phyloP scores from a whole-genome alignment of 441 rosid genomes.

The Mallotus japonicus region DNA sequence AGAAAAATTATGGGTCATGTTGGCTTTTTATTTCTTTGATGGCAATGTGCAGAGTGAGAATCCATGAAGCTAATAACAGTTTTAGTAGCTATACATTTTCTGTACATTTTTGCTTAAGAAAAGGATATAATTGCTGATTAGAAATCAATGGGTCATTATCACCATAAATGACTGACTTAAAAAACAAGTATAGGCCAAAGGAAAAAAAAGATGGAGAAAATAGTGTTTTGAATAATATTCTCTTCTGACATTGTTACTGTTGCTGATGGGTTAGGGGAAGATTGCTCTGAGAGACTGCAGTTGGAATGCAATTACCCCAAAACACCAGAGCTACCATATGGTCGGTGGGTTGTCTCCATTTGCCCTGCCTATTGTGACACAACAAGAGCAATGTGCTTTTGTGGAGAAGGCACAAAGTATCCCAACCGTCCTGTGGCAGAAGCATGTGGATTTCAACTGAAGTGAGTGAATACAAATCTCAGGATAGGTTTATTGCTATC shows the following conservation, averaged over 20 bases:
- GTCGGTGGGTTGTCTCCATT: conserved; percentile 88
- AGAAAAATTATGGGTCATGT: background rate
- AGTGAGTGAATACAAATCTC: conserved; percentile 43
- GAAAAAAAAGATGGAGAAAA: conserved; percentile 9
- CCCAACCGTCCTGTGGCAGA: conserved; percentile 91
- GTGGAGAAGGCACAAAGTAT: conserved; percentile 97
- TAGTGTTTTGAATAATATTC: background rate
- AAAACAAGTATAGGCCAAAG: background rate
- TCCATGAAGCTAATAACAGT: background rate
- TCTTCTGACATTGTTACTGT: conserved; percentile 12
- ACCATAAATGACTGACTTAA: background rate
- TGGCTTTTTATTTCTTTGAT: background rate
- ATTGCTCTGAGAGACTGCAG: conserved; percentile 59
- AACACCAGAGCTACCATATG: conserved; percentile 74
- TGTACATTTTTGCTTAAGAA: conserved; percentile 19
- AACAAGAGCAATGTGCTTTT: conserved; percentile 91
- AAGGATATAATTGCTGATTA: background rate
- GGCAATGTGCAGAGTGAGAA: background rate
- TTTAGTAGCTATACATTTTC: conserved; percentile 8
- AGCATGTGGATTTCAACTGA: conserved; percentile 76
- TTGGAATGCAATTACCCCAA: conserved; percentile 71
- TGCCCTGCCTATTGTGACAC: conserved; percentile 87
- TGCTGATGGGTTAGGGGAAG: conserved; percentile 60
- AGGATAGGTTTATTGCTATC: conserved; percentile 8
- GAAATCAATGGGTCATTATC: conserved; percentile 2